Conservation (phyloP, 1,284 basidiomycete species). For the Ganoderma sp. region DNA sequence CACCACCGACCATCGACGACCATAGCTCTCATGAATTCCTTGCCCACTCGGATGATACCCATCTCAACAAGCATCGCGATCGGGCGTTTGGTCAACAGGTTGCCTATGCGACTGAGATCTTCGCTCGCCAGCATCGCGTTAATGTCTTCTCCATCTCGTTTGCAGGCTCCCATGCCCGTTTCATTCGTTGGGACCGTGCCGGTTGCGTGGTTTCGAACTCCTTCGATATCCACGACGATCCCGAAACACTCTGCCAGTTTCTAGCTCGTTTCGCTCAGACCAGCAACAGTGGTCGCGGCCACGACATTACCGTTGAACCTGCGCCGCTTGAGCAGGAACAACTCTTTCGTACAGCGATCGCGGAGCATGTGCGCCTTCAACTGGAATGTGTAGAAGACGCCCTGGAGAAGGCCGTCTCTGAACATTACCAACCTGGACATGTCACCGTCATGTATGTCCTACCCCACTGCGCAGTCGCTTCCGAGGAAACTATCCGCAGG, state of each 20-base stretch:
- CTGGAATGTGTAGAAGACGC: not conserved
- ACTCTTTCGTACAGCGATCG: constrained; percentile 9
- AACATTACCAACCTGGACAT: constrained; percentile 8
- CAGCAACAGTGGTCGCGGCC: constrained; percentile 26
- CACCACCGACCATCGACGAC: not conserved
- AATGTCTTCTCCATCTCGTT: constrained; percentile 38
- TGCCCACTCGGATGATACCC: not conserved
- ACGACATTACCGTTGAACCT: constrained; percentile 30
- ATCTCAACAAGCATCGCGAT: not conserved
- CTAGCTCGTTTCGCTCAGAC: constrained; percentile 36
- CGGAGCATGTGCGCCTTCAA: constrained; percentile 6
- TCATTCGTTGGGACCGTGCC: constrained; percentile 41
- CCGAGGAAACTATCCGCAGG: not conserved
- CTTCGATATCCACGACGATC: constrained; percentile 35
- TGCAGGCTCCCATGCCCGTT: constrained; percentile 30
- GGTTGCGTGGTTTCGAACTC: constrained; percentile 37
- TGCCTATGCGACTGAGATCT: constrained; percentile 16
- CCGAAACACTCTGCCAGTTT: constrained; percentile 35
- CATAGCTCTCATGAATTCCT: constrained; percentile 12
- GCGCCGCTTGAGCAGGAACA: constrained; percentile 23
- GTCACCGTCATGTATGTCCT: constrained; percentile 1
- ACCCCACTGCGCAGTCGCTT: not conserved
- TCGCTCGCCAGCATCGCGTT: constrained; percentile 24
- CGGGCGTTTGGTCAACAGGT: constrained; percentile 18
- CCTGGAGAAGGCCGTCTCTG: constrained; percentile 4